Evolutionary conservation across 352 stramenopile species (phyloP), one percentile per base, ranked within the genome.

Genomic region (Phytophthora crassamura): DNA sequence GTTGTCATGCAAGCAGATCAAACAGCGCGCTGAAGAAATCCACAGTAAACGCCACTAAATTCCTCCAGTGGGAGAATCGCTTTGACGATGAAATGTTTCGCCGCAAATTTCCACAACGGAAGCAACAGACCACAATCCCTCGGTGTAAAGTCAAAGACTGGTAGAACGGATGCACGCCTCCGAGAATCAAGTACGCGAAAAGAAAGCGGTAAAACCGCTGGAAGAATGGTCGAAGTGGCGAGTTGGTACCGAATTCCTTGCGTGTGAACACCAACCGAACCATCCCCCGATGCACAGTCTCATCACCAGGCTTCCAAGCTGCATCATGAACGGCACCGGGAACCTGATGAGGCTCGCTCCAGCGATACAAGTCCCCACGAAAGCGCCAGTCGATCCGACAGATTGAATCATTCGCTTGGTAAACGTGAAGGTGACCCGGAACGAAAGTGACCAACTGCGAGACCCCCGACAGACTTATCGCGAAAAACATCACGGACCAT

Each of bases 11-110:
- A 74, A 2, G 47, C 67, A 2, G 54, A 67, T 7, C 50, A 16
- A 68, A 72, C 0, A 72, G 58, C 14, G 58, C 35, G 30, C 61
- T 57, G 22, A 73, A 67, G 10, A 67, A 52, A 38, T 67, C 59
- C 1, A 56, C 34, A 2, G 36, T 48, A 32, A 67, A 54, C 4
- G 53, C 51, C 33, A 68, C 47, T 1, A 25, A 53, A 61, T 7
- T 61, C 53, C n/a, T 61, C 53, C 3, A 53, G 30, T 2, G 52
- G 30, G 16, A 18, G 28, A 22, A 40, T 46, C 3, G 28, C 25
- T 7, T 28, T 20, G 8, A 59, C 42, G 8, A 61, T 38, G 8
- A 52, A 28, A 12, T 52, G 45, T n/a, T 52, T 45, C 9, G 43
- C 40, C 20, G 28, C 41, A 28, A 60, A 55, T 42, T 47, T 67